Base-by-base conservation (phyloP, 176 grass and related monocot genomes). In the Carex parvula region DNA sequence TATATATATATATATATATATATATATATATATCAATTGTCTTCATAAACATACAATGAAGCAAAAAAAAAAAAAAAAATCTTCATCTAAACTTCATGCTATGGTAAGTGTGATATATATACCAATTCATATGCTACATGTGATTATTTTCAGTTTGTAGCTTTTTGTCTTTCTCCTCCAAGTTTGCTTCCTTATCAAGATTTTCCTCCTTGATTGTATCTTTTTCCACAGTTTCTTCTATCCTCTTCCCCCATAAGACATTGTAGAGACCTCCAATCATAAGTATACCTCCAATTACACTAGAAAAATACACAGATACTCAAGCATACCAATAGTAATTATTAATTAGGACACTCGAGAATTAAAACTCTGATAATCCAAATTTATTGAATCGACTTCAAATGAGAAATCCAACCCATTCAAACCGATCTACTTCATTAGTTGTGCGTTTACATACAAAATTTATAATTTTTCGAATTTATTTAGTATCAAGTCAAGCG, bases 211-310 rank as follows among this genome's bases (percentile, higher is more conserved):
- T 48, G 69, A 48, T 72, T 72, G 18, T 46, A 48, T 22, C 69
- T 4, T 72, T 72, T 72, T 48, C 41, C 13, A 30, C 81, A 39
- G 10, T 10, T 60, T 88, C 70, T 64, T 91, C 87, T 30, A 88
- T 89, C 12, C 77, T 89, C 66, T 92, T 87, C 6, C 82, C 85
- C 78, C 62, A 87, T 13, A 89, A 65, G 72, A 92, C 82, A 72
- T 55, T 92, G 64, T 92, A 89, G 41, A 92, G 79, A 44, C 90
- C 56, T 5, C 10, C 85, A 85, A 92, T 82, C 83, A 92, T 85
- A 10, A 92, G 67, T 8, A 66, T 24, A 50, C 90, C 85, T 58
- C 87, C 88, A 41, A 89, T 79, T 62, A 89, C 18, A 82, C 87
- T 89, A 71, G 37, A 39, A 39, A 39, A 39, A 39, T 39, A 39